Conservation (phyloP, 2,329 filamentous ascomycete species). For the Dactylella cylindrospora region DNA sequence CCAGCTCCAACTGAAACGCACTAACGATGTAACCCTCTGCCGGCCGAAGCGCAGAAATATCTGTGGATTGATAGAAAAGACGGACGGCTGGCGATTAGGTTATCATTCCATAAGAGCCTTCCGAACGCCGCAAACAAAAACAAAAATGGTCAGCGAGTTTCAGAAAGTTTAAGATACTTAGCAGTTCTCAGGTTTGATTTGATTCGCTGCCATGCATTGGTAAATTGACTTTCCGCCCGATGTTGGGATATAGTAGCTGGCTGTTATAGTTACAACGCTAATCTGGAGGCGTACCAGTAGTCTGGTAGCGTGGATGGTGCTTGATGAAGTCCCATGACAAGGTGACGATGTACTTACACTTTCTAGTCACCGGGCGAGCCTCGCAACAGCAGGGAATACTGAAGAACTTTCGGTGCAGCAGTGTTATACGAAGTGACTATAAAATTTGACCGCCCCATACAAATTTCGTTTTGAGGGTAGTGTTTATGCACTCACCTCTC, state of each 20-base stretch:
- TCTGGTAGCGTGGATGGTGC: constrained; percentile 36
- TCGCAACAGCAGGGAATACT: constrained; percentile 32
- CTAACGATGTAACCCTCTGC: constrained; percentile 43
- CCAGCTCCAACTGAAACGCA: constrained; percentile 41
- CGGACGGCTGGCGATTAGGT: constrained; percentile 28
- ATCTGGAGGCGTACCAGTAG: constrained; percentile 38
- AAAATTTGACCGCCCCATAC: constrained; percentile 32
- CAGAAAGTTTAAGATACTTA: constrained; percentile 28
- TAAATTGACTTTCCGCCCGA: constrained; percentile 35
- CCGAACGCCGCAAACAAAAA: not conserved
- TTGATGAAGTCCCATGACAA: constrained; percentile 31
- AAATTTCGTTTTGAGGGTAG: constrained; percentile 43
- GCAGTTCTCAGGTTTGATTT: constrained; percentile 37
- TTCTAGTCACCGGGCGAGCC: constrained; percentile 20
- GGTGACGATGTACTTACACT: constrained; percentile 35
- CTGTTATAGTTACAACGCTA: constrained; percentile 41
- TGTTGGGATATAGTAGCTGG: constrained; percentile 35
- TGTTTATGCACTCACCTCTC: constrained; percentile 44
- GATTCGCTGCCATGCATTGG: constrained; percentile 41
- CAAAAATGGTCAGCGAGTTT: constrained; percentile 26
- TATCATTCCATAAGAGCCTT: constrained; percentile 29
- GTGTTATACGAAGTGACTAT: constrained; percentile 32
- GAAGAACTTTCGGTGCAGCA: constrained; percentile 34
- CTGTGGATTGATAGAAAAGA: constrained; percentile 40
- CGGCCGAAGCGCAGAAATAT: constrained; percentile 15